phyloP scores from a whole-genome alignment of 768 basidiomycete genomes.

The Suillus cothurnatus region DNA sequence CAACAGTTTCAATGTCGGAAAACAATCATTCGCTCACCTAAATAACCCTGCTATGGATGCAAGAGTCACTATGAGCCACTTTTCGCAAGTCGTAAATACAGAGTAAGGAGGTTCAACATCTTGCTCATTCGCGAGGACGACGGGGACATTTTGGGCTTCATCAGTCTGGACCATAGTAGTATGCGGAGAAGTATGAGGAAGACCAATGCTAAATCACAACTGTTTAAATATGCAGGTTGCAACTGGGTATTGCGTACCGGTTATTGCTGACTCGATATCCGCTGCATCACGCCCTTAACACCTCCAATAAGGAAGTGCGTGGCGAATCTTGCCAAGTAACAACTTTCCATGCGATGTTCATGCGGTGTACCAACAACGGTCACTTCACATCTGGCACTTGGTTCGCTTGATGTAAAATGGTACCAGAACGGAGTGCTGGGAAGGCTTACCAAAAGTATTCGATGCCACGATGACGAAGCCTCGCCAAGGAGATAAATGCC shows the following conservation, averaged over 20 bases:
- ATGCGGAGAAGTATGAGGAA: neutral
- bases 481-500: neutral
- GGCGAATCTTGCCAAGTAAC: slow-evolving; percentile 5
- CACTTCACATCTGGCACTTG: slow-evolving; percentile 6
- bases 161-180: neutral
- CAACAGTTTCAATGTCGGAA: neutral
- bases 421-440: neutral
- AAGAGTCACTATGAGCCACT: slow-evolving; percentile 64
- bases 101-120: slow-evolving; percentile 33
- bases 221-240: neutral
- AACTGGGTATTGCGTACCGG: neutral
- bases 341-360: neutral
- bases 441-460: neutral
- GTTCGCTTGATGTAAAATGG: neutral
- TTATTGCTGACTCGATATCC: neutral
- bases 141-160: neutral
- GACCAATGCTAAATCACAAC: neutral
- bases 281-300: neutral
- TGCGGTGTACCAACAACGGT: neutral
- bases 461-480: neutral
- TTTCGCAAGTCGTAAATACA: slow-evolving; percentile 53
- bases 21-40: slow-evolving; percentile 41
- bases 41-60: slow-evolving; percentile 60
- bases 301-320: neutral
- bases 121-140: neutral